A percentile compares a stretch with the other conserved stretches of the same genome.
These are phyloP conservation scores for Nicotiana tomentosiformis DNA, from an alignment of 257 asterid genomes.

Conservation along the genomic window DNA sequence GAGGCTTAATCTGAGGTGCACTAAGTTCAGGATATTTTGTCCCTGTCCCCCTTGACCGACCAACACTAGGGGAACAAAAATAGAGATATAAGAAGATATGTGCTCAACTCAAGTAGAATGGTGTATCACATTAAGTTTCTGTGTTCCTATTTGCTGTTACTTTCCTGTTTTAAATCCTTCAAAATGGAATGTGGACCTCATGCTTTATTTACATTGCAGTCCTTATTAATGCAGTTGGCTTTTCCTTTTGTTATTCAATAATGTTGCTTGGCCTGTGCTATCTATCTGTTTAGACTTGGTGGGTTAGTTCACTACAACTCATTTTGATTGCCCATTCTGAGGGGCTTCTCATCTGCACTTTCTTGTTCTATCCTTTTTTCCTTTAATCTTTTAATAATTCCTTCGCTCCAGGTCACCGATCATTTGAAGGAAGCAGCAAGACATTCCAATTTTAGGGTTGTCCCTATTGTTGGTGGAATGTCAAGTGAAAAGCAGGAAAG, in stretches of 20 bases:
- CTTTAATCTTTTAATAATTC: background rate
- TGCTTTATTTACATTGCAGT: background rate
- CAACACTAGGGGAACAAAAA: background rate
- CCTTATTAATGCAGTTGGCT: background rate
- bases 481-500: slow-evolving; percentile 92
- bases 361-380: background rate
- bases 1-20: background rate
- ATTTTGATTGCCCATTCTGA: background rate
- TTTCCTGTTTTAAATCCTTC: background rate
- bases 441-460: slow-evolving; percentile 58
- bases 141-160: background rate
- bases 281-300: background rate
- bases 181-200: background rate
- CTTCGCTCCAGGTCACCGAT: slow-evolving; percentile 64
- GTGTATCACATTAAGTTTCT: background rate
- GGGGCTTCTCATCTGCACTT: background rate
- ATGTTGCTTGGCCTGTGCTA: background rate
- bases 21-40: background rate
- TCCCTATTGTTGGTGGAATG: slow-evolving; percentile 95
- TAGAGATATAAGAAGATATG: background rate
- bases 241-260: background rate
- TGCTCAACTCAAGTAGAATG: background rate
- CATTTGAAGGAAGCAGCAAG: slow-evolving; percentile 72
- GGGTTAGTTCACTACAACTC: background rate
- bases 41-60: background rate